Evolutionary conservation across 306 rosid species (phyloP).

Genomic region (Begonia masoniana): DNA sequence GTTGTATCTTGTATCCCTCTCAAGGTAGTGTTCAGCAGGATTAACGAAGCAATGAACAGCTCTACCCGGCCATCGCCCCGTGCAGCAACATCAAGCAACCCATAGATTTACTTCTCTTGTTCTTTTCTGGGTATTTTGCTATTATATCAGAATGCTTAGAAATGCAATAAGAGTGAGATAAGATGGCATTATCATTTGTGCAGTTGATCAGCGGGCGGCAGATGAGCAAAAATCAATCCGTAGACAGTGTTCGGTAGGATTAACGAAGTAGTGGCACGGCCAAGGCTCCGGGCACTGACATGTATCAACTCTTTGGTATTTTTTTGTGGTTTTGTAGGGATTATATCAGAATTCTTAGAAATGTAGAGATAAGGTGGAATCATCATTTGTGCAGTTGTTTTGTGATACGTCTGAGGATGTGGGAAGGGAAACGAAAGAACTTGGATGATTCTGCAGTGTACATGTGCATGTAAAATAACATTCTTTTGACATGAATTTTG

Average conservation of each 20-base stretch:
- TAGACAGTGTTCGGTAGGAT: slow-evolving; percentile 80
- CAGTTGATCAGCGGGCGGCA: slow-evolving; percentile 56
- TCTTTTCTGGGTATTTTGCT: no score
- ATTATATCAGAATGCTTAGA: no score
- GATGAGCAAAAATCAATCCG: slow-evolving; percentile 68
- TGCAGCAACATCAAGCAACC: slow-evolving; percentile 4
- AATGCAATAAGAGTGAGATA: no score
- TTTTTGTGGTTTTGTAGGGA: no score
- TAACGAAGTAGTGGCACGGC: slow-evolving; percentile 76
- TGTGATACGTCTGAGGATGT: no score
- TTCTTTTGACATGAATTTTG: no score
- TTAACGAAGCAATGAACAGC: slow-evolving; percentile 84
- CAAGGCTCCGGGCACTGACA: slow-evolving; percentile 28
- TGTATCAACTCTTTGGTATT: no score
- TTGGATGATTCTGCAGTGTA: no score
- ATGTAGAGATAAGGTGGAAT: slow-evolving; percentile 23
- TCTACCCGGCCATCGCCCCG: slow-evolving; percentile 37
- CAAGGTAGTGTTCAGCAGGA: slow-evolving; percentile 78
- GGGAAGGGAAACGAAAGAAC: slow-evolving; percentile 26
- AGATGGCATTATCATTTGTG: slow-evolving; percentile 40
- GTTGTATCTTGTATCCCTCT: slow-evolving; percentile 84
- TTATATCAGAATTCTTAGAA: no score
- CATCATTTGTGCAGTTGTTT: slow-evolving; percentile 36
- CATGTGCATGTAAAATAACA: no score
- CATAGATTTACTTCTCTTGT: no score